Percentiles rank a stretch among this genome's conserved stretches.
Conservation (phyloP, 805 yeast species). For the Dipodascus albidus region DNA sequence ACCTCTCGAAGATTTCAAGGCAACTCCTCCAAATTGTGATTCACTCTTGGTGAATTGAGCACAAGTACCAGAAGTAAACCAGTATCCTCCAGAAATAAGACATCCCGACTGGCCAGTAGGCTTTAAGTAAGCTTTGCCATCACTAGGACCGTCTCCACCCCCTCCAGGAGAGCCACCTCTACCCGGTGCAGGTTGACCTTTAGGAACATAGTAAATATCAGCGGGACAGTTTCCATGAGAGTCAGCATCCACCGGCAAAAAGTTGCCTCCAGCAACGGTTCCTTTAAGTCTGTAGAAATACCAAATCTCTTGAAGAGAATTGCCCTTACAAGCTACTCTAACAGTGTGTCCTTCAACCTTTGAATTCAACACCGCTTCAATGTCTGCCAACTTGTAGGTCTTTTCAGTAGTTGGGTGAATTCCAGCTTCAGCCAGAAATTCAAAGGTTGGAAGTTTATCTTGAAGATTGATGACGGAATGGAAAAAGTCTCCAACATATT, state of each 20-base stretch:
- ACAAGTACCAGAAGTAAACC: slow-evolving; percentile 70
- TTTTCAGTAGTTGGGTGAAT: slow-evolving; percentile 51
- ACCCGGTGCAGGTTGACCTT: slow-evolving; percentile 31
- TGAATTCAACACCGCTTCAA: slow-evolving; percentile 25
- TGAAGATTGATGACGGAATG: slow-evolving; percentile 47
- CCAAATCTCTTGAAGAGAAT: slow-evolving; percentile 58
- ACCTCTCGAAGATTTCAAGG: slow-evolving; percentile 60
- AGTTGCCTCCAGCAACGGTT: slow-evolving; percentile 53
- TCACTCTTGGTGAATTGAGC: slow-evolving; percentile 56
- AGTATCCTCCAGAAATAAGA: slow-evolving; percentile 73
- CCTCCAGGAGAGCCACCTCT: slow-evolving; percentile 14
- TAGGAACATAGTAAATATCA: slow-evolving; percentile 68
- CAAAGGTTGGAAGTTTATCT: slow-evolving; percentile 50
- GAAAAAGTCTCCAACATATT: slow-evolving; percentile 58
- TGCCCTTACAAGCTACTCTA: slow-evolving; percentile 41
- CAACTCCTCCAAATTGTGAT: slow-evolving; percentile 63
- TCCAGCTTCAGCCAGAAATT: slow-evolving; percentile 55
- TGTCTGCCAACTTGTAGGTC: slow-evolving; percentile 42
- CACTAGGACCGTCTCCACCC: slow-evolving; percentile 23
- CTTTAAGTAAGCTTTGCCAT: slow-evolving; percentile 36
- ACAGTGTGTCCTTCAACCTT: slow-evolving; percentile 40
- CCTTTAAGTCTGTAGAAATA: slow-evolving; percentile 72
- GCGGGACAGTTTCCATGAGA: slow-evolving; percentile 54
- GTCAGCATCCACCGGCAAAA: slow-evolving; percentile 44
- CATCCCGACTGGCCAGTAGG: slow-evolving; percentile 53